Conservation (phyloP, 2,329 filamentous ascomycete species). For the Trichocomaceae sp. region DNA sequence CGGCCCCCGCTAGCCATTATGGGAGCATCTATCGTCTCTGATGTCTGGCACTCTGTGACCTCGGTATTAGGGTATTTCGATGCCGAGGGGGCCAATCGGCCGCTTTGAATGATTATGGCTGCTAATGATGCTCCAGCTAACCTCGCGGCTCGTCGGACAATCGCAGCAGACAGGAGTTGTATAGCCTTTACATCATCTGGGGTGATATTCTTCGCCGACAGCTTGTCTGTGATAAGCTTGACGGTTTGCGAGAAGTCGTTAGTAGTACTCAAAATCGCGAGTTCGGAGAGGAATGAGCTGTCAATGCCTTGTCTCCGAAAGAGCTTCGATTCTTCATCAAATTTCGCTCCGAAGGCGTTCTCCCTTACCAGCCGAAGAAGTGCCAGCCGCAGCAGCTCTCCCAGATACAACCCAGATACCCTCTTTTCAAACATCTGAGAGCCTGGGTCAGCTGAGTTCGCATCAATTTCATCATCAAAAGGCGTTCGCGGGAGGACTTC, state of each 20-base stretch:
- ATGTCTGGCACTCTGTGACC: slow-evolving; percentile 1
- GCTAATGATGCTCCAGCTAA: slow-evolving; percentile 17
- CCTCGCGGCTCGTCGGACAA: slow-evolving; percentile 16
- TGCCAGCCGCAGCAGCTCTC: slow-evolving; percentile 17
- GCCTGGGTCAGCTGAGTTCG: slow-evolving; percentile 13
- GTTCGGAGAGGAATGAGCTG: slow-evolving; percentile 15
- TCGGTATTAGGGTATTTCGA: not conserved
- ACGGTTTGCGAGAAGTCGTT: not conserved
- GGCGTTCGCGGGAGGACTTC: slow-evolving; percentile 16
- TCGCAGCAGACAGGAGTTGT: slow-evolving; percentile 11
- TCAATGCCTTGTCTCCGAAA: slow-evolving; percentile 15
- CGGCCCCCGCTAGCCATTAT: not conserved
- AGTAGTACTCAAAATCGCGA: not conserved
- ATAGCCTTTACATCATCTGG: slow-evolving; percentile 11
- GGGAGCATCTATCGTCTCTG: not conserved
- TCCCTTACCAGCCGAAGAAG: slow-evolving; percentile 11
- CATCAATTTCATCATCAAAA: slow-evolving; percentile 17
- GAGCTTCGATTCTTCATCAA: slow-evolving; percentile 3
- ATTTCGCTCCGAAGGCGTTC: slow-evolving; percentile 5
- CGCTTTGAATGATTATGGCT: slow-evolving; percentile 15
- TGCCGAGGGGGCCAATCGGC: not conserved
- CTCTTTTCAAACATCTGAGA: slow-evolving; percentile 20
- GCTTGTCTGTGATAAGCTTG: not conserved
- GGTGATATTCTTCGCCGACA: slow-evolving; percentile 11
- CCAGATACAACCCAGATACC: slow-evolving; percentile 19